Percentiles rank a stretch among this genome's conserved stretches.
Evolutionary conservation across 768 basidiomycete genomes (phyloP).

Genomic region (Boletus tylopilopsis): DNA sequence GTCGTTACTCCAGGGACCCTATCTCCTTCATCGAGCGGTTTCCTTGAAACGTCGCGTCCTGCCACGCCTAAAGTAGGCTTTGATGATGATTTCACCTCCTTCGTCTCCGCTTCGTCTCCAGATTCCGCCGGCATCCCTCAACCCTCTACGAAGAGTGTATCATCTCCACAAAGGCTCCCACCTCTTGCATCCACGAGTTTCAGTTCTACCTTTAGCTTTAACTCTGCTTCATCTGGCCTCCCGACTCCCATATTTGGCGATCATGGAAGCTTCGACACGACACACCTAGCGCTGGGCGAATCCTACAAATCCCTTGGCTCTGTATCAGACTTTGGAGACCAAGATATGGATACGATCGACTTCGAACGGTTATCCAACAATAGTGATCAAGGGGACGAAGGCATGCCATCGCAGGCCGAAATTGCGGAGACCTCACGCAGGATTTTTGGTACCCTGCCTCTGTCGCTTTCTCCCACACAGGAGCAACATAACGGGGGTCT

Average conservation of each 20-base stretch:
- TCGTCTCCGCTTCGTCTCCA: conserved; percentile 55
- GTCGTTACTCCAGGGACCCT: conserved; percentile 28
- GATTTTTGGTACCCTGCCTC: conserved; percentile 42
- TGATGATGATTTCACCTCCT: conserved; percentile 80
- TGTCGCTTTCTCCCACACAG: conserved; percentile 15
- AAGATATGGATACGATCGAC: conserved; percentile 32
- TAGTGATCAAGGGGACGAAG: conserved; percentile 16
- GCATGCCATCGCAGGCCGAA: conserved; percentile 47
- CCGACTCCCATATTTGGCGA: conserved; percentile 27
- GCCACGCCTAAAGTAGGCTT: conserved; percentile 44
- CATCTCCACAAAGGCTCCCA: neutral
- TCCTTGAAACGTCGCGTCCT: conserved; percentile 17
- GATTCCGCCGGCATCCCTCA: neutral
- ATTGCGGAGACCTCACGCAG: conserved; percentile 44
- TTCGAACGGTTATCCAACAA: conserved; percentile 5
- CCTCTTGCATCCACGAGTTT: conserved; percentile 19
- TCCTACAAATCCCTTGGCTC: conserved; percentile 55
- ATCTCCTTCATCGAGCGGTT: conserved; percentile 24
- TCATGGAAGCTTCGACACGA: conserved; percentile 11
- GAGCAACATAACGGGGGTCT: conserved; percentile 6
- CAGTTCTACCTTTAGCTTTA: conserved; percentile 28
- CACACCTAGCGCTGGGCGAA: conserved; percentile 18
- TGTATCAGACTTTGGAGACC: conserved; percentile 54
- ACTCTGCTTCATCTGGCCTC: conserved; percentile 16
- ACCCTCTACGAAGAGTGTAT: neutral